Evolutionary conservation across 2,329 filamentous ascomycete genomes (phyloP), one percentile per base, ranked within the genome.

Genomic region (Berkeleyomyces rouxiae): DNA sequence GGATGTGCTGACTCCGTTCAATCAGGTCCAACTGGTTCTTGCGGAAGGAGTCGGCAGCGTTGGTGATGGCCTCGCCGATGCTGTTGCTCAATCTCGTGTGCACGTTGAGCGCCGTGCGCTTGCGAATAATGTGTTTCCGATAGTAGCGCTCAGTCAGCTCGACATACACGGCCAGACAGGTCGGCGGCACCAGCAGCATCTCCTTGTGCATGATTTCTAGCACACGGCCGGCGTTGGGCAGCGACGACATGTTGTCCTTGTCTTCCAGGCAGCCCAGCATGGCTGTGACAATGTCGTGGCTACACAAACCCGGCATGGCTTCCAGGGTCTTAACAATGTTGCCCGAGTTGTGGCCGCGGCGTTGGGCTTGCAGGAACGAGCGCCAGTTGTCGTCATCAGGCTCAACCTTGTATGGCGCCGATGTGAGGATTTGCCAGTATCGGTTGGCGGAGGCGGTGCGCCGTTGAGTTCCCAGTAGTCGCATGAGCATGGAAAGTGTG

Each of bases 391-490:
- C 79, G 7, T 76, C 68, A 70, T 96, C 91, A 0, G 92, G 90
- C 1, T 75, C 70, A 64, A 96, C 74, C n/a, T 74, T 73, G 70
- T 83, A 79, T 6, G 44, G 13, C 10, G 77, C 72, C 1, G 76
- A 71, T 5, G 85, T 87, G 63, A 96, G 75, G 4, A 85, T 70
- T 16, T 85, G 76, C 91, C 91, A 97, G 72, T 96, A 97, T 40
- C 78, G 78, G 61, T 80, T 73, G n/a, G 83, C 87, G n/a, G 81
- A 73, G 11, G 79, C 78, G 6, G 82, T 81, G 61, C 81, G 78
- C 60, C 81, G 79, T 40, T 84, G 79, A 40, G 81, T 78, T 10
- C 78, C 74, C 60, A 89, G 81, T 5, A 85, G 79, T 55, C 82
- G 76, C 49, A 95, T 72, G 23, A 95, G 70, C 53, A 95, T 72